phyloP scores from a whole-genome alignment of 2,329 filamentous ascomycete species.

The Verticillium longisporum region DNA sequence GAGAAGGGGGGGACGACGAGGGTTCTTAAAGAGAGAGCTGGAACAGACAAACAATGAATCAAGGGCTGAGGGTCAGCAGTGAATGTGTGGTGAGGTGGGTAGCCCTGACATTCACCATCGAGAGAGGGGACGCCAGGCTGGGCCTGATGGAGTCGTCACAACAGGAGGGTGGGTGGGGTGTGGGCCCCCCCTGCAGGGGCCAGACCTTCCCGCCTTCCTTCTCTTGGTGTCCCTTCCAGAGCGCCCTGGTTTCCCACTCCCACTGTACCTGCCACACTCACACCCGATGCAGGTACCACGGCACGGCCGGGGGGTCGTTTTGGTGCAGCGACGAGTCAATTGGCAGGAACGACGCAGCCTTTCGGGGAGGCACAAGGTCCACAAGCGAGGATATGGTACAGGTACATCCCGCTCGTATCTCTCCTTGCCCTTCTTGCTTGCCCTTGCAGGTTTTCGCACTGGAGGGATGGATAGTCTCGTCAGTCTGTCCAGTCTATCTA shows the following conservation, averaged over 20 bases:
- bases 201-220: background rate
- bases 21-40: slow-evolving; percentile 14
- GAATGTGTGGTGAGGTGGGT: background rate
- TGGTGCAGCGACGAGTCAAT: background rate
- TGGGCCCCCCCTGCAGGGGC: background rate
- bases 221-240: background rate
- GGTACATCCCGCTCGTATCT: background rate
- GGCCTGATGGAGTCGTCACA: background rate
- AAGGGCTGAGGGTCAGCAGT: slow-evolving; percentile 8
- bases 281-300: background rate
- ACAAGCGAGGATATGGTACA: background rate
- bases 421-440: background rate
- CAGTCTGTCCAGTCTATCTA: background rate
- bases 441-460: background rate
- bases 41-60: slow-evolving; percentile 14
- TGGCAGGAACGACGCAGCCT: background rate
- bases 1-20: slow-evolving; percentile 5
- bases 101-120: background rate
- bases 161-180: background rate
- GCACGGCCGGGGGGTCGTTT: background rate
- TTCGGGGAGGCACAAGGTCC: background rate
- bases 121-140: background rate
- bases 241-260: background rate
- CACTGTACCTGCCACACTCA: background rate
- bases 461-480: background rate